Evolutionary conservation across 805 yeast species (phyloP).

Genomic region (Middelhovenomyces tepae): DNA sequence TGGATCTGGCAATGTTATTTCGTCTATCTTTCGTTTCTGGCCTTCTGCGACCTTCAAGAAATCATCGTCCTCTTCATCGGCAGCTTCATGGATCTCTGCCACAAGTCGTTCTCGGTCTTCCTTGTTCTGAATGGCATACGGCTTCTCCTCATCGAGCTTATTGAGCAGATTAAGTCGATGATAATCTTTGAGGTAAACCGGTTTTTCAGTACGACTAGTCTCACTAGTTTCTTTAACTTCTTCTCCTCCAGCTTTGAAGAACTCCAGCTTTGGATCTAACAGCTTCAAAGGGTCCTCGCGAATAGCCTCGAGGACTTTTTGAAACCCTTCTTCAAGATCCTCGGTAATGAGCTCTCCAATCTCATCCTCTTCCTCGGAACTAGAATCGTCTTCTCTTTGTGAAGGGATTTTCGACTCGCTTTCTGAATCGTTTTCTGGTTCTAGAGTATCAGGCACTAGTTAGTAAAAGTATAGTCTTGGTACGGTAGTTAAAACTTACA

Average conservation of each 20-base stretch:
- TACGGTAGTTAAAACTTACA: too few relatives aligned
- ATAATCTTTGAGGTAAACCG: conserved; percentile 84
- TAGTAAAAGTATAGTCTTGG: too few relatives aligned
- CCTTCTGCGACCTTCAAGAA: conserved; percentile 35
- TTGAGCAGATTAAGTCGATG: conserved; percentile 74
- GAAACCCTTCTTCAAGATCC: conserved; percentile 73
- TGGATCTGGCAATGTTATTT: conserved; percentile 55
- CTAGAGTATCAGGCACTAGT: too few relatives aligned
- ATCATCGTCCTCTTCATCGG: conserved; percentile 36
- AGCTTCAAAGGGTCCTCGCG: conserved; percentile 55
- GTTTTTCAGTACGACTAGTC: conserved; percentile 40
- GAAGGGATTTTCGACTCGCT: too few relatives aligned
- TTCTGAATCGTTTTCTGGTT: too few relatives aligned
- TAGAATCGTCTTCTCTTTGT: conserved; percentile 32
- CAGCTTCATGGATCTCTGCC: conserved; percentile 57
- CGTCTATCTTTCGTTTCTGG: conserved; percentile 47
- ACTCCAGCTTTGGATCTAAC: conserved; percentile 58
- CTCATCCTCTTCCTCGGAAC: conserved; percentile 78
- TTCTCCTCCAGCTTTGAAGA: too few relatives aligned
- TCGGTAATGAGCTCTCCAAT: conserved; percentile 80
- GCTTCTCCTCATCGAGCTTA: conserved; percentile 50
- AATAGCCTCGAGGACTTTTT: conserved; percentile 61
- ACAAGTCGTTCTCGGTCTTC: conserved; percentile 70
- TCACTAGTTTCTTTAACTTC: conserved; percentile 39
- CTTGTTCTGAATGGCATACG: conserved; percentile 65